Evolutionary conservation across 176 grass and related monocot genomes (phyloP), one percentile per base, ranked within the genome.

Genomic region (Miscanthus lutarioriparius): DNA sequence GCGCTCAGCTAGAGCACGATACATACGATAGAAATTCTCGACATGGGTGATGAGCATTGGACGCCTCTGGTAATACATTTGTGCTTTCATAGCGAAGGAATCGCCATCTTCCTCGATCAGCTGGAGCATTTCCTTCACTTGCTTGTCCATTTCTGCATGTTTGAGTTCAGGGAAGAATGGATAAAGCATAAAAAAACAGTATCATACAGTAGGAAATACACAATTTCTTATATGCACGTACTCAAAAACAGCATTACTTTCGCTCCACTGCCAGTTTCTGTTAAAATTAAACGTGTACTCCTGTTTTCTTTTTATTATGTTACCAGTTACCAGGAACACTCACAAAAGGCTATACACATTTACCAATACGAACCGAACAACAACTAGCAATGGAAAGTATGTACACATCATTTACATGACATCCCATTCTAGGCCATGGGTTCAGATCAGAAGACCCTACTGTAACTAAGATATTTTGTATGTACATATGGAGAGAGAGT

Each of bases 1-100:
- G 2, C 90, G 85, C 92, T 92, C 90, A 22, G 92, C 90, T 53
- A 94, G 35, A 74, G 92, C 84, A 5, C 90, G 87, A 72, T 94
- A 94, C 90, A 94, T 94, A 56, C 87, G 85, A 67, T 94, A 92
- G 75, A 89, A 94, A 35, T 90, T 89, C 38, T 94, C 90, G 0
- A 94, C 92, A 14, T 92, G 87, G 47, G 75, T 88, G 36, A 94
- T 11, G 45, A 94, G 85, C 85, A 89, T 27, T 0, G 92, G 92
- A 51, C 90, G 92, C 75, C 82, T 94, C 85, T 92, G 84, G 8
- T 94, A 94, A 64, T 94, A 92, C 87, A 92, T 94, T n/a, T 94
- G 87, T 15, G 89, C 90, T 88, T 92, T 94, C 85, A 90, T 92
- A 10, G 90, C 90, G 22, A 92, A 94, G 1, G 90, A 94, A 39